Evolutionary conservation across 352 stramenopile species (phyloP).

Genomic region (Thraustochytrium sp.): DNA sequence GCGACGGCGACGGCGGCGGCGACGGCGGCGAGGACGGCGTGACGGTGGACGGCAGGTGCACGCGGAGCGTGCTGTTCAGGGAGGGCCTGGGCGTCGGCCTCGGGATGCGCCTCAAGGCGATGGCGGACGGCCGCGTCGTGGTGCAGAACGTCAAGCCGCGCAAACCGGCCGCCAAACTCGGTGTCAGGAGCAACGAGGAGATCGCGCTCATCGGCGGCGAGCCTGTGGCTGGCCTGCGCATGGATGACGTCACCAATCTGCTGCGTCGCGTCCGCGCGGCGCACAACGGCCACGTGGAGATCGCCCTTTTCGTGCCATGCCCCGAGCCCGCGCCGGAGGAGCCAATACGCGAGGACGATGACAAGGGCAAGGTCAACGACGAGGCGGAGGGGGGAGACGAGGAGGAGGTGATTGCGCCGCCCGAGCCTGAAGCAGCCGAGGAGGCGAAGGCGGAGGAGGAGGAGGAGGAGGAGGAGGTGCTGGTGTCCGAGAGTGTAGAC

Average conservation of each 20-base stretch:
- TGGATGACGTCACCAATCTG: neutral
- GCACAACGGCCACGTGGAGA: neutral
- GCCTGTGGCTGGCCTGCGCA: neutral
- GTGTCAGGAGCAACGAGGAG: neutral
- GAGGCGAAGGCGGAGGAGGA: neutral
- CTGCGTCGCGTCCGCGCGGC: neutral
- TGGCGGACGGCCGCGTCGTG: neutral
- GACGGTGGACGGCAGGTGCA: neutral
- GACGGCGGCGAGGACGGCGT: no score
- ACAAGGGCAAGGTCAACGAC: neutral
- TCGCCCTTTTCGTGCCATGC: neutral
- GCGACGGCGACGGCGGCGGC: no score
- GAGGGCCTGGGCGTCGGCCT: neutral
- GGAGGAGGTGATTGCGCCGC: neutral
- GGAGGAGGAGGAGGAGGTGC: neutral
- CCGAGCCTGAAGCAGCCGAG: neutral
- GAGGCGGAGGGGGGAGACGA: neutral
- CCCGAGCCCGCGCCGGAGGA: neutral
- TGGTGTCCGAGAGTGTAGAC: neutral
- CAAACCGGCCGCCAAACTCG: neutral
- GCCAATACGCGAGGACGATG: neutral
- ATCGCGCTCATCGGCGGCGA: neutral
- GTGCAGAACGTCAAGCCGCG: constrained; percentile 1
- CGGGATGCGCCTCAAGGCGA: constrained; percentile 7
- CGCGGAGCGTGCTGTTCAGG: neutral